Base-by-base conservation (phyloP, 306 rosid species). In the Cucurbita pepo region DNA sequence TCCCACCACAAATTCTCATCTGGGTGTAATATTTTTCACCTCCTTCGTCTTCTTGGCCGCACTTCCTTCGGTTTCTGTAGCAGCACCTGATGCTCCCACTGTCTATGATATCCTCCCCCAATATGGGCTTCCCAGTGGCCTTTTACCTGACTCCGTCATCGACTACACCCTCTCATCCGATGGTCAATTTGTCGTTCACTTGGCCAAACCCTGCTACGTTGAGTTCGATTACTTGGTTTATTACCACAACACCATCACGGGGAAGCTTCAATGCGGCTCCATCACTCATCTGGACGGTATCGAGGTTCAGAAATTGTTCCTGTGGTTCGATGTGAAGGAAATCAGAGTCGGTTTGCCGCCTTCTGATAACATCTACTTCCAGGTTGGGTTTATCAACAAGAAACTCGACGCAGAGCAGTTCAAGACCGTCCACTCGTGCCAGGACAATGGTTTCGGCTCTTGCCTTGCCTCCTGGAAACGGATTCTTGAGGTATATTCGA, bases 331-430 rank as follows among this genome's bases (percentile, higher is more conserved):
- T 61, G 95, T 95, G 0, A 90, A 85, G n/a, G 93, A 95, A 89
- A 95, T 95, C 86, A 80, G 83, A 63, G 96, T 95, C 72, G 99
- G 89, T 89, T 69, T 69, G 34, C 97, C 99, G 12, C 95, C 99
- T 4, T 84, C 97, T 0, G 76, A 78, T 43, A 80, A 62, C 11
- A 95, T 95, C 56, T 95, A 95, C 79, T 91, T 95, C 75, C 90
- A 85, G 38, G 96, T 95, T 5, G 99, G 97, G 1, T 56, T 91
- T 57, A 83, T 91, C 60, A 95, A 95, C 79, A 95, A 91, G 90
- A 88, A 80, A 82, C 97, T 95, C 9, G 84, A 76, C 56, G 34
- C 91, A 45, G 84, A 83, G 63, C 97, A 95, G 85, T 95, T 95
- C 79, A 75, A 82, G 77, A 82, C 82, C 8, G 84, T 93, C 55